Evolutionary conservation across 169 alveolate species (phyloP).

Genomic region (Miamiensis avidus): DNA sequence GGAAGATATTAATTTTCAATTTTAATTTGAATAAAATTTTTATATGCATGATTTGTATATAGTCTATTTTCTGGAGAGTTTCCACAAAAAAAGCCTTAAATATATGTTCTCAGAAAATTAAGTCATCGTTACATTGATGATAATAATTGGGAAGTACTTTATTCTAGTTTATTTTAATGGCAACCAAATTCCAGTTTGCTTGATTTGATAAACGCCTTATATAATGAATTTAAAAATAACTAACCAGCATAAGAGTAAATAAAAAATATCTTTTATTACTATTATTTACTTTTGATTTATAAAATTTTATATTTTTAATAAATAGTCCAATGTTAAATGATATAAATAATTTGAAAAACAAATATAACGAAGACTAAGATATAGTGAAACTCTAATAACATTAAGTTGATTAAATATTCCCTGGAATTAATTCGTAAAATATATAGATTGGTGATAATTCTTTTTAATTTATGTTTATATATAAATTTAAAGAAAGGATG

Average conservation of each 20-base stretch:
- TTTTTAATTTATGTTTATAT: no score
- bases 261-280: no score
- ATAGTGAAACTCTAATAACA: no score
- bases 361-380: background rate
- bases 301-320: no score
- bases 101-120: background rate
- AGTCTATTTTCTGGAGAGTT: background rate
- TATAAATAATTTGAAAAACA: background rate
- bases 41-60: no score
- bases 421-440: no score
- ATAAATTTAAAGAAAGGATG: no score
- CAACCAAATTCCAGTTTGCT: background rate
- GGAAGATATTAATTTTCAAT: no score
- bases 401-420: background rate
- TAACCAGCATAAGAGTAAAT: background rate
- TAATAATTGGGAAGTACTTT: background rate
- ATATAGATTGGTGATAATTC: no score
- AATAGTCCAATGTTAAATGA: background rate
- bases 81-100: background rate
- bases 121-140: background rate
- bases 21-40: no score
- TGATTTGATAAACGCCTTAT: background rate
- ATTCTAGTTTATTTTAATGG: background rate
- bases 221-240: background rate
- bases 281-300: no score